Evolutionary conservation across 1,284 basidiomycete species (phyloP), one percentile per base, ranked within the genome.

Genomic region (Boletus sp.): DNA sequence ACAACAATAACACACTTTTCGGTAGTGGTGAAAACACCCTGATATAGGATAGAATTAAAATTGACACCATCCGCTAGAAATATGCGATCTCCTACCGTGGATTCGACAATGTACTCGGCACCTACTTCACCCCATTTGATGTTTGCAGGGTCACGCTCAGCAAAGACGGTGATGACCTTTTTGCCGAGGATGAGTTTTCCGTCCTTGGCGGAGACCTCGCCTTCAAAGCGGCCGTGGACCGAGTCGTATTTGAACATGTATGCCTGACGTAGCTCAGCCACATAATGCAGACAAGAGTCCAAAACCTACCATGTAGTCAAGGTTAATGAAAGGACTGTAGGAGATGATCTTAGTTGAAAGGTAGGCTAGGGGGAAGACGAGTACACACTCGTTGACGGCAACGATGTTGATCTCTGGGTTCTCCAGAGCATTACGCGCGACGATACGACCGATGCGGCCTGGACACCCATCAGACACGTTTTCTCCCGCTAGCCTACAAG

Each of bases 231-330:
- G 57, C 95, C 92, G 79, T 99, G 95, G 64, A 94, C 94, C 55
- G 94, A 93, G 73, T 98, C 95, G 72, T 88, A 98, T 82, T 97
- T 98, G 91, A 98, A 96, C 94, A 99, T 96, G 86, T 99, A 97
- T 69, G 92, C 85, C 88, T 89, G 52, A 6, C 9, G 16, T 7
- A 13, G 36, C 9, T 63, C 10, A 63, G 45, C 25, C 34, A 26
- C 8, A 35, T 10, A 22, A 13, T 25, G 20, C 1, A 12, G 14
- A 37, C 17, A 20, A 27, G 1, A n/a, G 17, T 17, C 10, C 1
- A 20, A 30, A 29, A 19, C 71, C 34, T 40, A 84, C 93, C 92
- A 95, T 94, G 82, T 96, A 96, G 9, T 88, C 82, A 60, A 95
- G 86, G 71, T 92, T 49, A n/a, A 63, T 63, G 49, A 54, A 56